These are phyloP conservation scores for Cerioporus squamosus DNA, from an alignment of 1,284 basidiomycete species.

Conservation along the genomic window DNA sequence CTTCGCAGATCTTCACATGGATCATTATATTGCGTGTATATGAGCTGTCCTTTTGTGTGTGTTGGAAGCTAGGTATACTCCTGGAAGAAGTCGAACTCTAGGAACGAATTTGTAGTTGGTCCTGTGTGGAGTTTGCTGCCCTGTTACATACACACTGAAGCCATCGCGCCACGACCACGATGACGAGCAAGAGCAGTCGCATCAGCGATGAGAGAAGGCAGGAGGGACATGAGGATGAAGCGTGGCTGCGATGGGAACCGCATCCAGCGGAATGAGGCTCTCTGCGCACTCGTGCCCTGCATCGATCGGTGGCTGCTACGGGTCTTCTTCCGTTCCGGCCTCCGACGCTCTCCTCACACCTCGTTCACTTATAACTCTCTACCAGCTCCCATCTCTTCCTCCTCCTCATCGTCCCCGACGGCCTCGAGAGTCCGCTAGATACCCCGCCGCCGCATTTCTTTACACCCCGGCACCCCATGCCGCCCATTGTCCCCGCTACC, in stretches of 20 bases:
- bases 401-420: not conserved
- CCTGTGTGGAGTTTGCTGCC: too few species aligned
- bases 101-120: too few species aligned
- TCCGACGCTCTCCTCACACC: not conserved
- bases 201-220: too few species aligned
- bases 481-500: constrained; percentile 19
- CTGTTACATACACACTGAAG: too few species aligned
- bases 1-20: too few species aligned
- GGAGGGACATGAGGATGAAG: not conserved
- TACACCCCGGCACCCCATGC: constrained; percentile 8
- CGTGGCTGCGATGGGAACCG: constrained; percentile 3
- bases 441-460: not conserved
- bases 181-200: too few species aligned
- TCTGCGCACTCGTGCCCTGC: not conserved
- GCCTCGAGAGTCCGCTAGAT: not conserved
- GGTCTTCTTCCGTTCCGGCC: not conserved
- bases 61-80: too few species aligned
- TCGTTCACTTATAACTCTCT: not conserved
- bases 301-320: not conserved
- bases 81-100: too few species aligned
- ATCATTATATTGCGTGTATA: too few species aligned
- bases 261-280: not conserved
- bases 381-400: not conserved
- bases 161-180: too few species aligned
- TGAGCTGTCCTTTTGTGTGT: too few species aligned